A percentile compares a stretch with the other conserved stretches of the same genome.
These are phyloP conservation scores for Vigna angularis DNA, from an alignment of 306 rosid species.

Conservation along the genomic window DNA sequence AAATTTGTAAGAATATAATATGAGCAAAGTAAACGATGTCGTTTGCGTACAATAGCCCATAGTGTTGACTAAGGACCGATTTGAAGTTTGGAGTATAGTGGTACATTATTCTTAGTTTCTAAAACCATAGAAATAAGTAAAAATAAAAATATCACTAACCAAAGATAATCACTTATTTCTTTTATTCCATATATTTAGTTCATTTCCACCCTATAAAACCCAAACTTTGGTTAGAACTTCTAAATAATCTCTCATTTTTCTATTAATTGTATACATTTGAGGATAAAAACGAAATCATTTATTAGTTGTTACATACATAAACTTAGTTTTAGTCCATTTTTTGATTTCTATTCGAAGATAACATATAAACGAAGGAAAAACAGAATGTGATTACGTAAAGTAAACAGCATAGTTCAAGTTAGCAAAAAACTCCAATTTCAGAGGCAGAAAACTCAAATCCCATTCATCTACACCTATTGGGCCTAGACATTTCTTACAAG, in stretches of 20 bases:
- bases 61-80: too few relatives aligned
- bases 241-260: not conserved
- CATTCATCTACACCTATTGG: conserved; percentile 30
- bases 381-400: not conserved
- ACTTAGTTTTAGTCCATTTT: not conserved
- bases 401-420: not conserved
- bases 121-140: too few relatives aligned
- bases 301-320: not conserved
- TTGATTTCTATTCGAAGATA: not conserved
- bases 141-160: too few relatives aligned
- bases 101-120: too few relatives aligned
- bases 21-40: too few relatives aligned
- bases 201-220: too few relatives aligned
- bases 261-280: not conserved
- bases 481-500: conserved; percentile 36
- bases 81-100: too few relatives aligned
- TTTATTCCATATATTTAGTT: too few relatives aligned
- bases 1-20: too few relatives aligned
- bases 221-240: not conserved
- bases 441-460: conserved; percentile 31
- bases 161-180: too few relatives aligned
- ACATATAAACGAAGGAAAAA: not conserved
- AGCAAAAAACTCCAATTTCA: conserved; percentile 7
- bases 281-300: not conserved
- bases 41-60: too few relatives aligned